These are phyloP conservation scores for Bolboschoenoplectus hybrid DNA, from an alignment of 202 grass and related monocot genomes.

Conservation along the genomic window DNA sequence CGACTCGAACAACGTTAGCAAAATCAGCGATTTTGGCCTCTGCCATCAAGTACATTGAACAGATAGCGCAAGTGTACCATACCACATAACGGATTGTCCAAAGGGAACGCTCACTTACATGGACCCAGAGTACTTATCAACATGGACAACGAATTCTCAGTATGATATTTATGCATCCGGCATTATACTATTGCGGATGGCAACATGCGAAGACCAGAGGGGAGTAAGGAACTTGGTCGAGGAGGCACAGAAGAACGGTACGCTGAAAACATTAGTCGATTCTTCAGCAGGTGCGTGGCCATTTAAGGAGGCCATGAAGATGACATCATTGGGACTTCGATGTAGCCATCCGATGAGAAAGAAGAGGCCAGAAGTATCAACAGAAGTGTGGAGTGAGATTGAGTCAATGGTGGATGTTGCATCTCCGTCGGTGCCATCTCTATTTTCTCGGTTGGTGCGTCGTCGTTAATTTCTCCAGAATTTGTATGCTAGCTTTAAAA, in stretches of 20 bases:
- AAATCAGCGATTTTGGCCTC: not conserved
- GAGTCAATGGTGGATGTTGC: not conserved
- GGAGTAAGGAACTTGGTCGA: not conserved
- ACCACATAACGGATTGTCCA: not conserved
- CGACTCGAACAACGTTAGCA: not conserved
- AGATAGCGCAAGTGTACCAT: not conserved
- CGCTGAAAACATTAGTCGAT: not conserved
- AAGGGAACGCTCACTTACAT: not conserved
- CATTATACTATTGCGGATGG: not conserved
- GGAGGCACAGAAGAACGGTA: not conserved
- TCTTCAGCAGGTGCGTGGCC: not conserved
- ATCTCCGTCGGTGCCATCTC: not conserved
- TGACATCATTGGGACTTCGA: not conserved
- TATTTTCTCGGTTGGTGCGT: not conserved
- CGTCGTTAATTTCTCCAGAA: not conserved
- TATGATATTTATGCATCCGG: not conserved
- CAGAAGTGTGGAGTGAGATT: not conserved
- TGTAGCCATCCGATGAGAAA: conserved; percentile 36
- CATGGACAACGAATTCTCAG: not conserved
- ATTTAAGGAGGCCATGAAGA: not conserved
- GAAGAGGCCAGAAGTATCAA: conserved; percentile 17
- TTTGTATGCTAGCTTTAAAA: not conserved
- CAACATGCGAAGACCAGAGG: not conserved
- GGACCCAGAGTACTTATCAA: not conserved
- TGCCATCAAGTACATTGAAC: not conserved